Conservation (phyloP, 2,329 filamentous ascomycete species). For the Alternaria longipes region DNA sequence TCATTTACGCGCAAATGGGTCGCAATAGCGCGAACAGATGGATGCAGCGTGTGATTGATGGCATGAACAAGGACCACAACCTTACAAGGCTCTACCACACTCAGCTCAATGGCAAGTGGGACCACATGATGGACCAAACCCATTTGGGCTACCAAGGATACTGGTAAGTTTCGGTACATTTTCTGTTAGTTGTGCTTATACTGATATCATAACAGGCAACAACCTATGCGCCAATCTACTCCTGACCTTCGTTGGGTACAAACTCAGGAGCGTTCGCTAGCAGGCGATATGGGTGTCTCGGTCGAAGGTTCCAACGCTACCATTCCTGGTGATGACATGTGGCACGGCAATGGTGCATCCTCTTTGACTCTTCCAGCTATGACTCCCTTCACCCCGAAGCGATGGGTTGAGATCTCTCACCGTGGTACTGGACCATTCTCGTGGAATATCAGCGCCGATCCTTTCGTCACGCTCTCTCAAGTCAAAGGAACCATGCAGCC, state of each 20-base stretch:
- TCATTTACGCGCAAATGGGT: constrained; percentile 48
- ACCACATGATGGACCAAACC: constrained; percentile 54
- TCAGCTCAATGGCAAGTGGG: constrained; percentile 51
- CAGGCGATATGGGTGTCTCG: constrained; percentile 70
- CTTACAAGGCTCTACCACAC: constrained; percentile 48
- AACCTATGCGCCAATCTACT: constrained; percentile 75
- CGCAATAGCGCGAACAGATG: constrained; percentile 52
- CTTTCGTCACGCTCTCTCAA: constrained; percentile 50
- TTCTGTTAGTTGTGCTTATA: not conserved
- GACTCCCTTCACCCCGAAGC: constrained; percentile 46
- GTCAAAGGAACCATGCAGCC: constrained; percentile 43
- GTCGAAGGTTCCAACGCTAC: constrained; percentile 73
- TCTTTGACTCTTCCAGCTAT: constrained; percentile 43
- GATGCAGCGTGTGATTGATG: constrained; percentile 49
- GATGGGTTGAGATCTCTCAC: constrained; percentile 51
- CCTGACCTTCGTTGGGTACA: constrained; percentile 70
- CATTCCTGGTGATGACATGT: constrained; percentile 72
- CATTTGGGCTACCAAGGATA: constrained; percentile 53
- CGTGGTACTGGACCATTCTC: constrained; percentile 42
- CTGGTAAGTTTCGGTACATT: constrained; percentile 50
- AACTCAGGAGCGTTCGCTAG: constrained; percentile 64
- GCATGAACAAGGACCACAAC: constrained; percentile 50
- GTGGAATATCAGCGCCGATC: constrained; percentile 50
- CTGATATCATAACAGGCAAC: constrained; percentile 62
- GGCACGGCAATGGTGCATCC: constrained; percentile 60